phyloP scores from a whole-genome alignment of 2,329 filamentous ascomycete species.

The Epicoccum sorghinum region DNA sequence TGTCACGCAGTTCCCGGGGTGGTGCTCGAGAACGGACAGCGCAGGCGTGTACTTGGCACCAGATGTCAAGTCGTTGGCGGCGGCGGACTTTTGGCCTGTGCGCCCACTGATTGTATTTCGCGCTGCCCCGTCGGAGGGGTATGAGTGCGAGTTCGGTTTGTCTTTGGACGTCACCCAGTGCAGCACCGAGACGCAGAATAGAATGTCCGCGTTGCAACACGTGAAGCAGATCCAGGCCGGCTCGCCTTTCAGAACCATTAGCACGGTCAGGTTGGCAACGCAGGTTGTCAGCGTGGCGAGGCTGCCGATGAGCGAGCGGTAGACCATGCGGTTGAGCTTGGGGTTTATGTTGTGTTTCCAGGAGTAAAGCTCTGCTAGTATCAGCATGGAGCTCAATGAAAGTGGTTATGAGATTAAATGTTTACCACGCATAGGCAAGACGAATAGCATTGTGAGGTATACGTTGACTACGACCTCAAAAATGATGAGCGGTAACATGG shows the following conservation, averaged over 20 bases:
- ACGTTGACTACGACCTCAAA: constrained; percentile 67
- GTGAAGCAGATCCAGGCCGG: constrained; percentile 70
- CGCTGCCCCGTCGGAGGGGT: no score
- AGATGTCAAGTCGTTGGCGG: no score
- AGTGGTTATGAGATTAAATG: neutral
- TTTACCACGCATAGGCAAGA: constrained; percentile 64
- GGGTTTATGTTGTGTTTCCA: constrained; percentile 57
- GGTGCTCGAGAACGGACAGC: no score
- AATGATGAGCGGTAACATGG: constrained; percentile 66
- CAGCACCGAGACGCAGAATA: constrained; percentile 66
- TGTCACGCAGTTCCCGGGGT: no score
- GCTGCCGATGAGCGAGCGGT: constrained; percentile 66
- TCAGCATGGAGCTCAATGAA: neutral
- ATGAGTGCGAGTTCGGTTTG: neutral
- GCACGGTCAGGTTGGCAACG: constrained; percentile 64
- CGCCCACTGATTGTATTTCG: no score
- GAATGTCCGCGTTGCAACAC: constrained; percentile 68
- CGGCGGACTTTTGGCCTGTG: no score
- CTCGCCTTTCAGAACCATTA: constrained; percentile 65
- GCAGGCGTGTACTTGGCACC: no score
- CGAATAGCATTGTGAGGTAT: constrained; percentile 67
- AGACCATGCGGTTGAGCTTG: constrained; percentile 58
- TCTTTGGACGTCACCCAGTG: constrained; percentile 61
- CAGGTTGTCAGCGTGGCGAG: constrained; percentile 63
- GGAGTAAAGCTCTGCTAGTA: constrained; percentile 58